phyloP scores from a whole-genome alignment of 176 grass and related monocot genomes.

The Hordeum marinum region DNA sequence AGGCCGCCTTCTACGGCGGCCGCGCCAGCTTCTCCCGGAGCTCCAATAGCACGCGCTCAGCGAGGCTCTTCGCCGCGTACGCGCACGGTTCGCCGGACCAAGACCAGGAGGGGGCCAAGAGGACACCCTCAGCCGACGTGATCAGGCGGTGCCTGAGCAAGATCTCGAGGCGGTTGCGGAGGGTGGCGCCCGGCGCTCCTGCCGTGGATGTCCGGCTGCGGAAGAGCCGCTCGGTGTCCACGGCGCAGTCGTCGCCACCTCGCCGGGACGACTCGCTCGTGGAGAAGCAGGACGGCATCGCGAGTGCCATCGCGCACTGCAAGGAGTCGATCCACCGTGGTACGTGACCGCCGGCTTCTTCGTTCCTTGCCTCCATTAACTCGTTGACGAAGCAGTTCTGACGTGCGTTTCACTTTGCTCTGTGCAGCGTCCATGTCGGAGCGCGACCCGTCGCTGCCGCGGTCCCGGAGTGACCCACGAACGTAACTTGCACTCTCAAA shows the following conservation, averaged over 20 bases:
- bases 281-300: conserved; percentile 91
- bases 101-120: conserved; percentile 1
- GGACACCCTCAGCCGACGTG: conserved; percentile 24
- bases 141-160: conserved; percentile 72
- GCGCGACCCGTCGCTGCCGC: conserved; percentile 40
- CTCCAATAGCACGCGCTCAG: conserved; percentile 22
- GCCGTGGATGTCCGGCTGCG: conserved; percentile 28
- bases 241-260: conserved; percentile 27
- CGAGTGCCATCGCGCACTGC: conserved; percentile 95
- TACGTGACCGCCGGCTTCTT: conserved; percentile 3
- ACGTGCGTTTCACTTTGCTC: neutral
- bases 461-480: conserved; percentile 64
- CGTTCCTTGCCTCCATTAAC: neutral
- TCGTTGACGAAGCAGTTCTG: neutral
- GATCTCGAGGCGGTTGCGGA: conserved; percentile 62
- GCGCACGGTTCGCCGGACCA: conserved; percentile 30
- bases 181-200: conserved; percentile 4
- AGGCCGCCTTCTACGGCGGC: conserved; percentile 49
- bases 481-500: neutral
- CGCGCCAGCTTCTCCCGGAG: conserved; percentile 59
- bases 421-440: conserved; percentile 42
- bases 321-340: conserved; percentile 79
- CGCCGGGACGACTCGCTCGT: conserved; percentile 72
- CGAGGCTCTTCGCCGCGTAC: conserved; percentile 30
- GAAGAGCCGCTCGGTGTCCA: conserved; percentile 62